phyloP scores from a whole-genome alignment of 2,329 filamentous ascomycete genomes.

The Fusarium pininemorale region DNA sequence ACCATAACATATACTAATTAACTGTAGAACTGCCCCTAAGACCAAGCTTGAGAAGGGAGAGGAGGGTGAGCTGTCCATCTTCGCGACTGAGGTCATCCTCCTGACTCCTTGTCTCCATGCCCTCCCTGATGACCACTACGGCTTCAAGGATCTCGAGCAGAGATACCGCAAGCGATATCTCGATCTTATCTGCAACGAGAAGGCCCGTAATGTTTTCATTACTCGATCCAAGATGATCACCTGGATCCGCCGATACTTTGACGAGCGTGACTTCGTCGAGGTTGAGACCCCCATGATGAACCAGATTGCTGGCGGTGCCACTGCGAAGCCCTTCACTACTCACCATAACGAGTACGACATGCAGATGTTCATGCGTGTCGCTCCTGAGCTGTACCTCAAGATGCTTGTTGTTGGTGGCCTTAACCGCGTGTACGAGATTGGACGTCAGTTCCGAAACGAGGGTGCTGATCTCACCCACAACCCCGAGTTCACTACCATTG shows the following conservation, averaged over 20 bases:
- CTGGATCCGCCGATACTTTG: slow-evolving; percentile 89
- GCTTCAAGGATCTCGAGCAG: slow-evolving; percentile 94
- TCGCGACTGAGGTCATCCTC: slow-evolving; percentile 85
- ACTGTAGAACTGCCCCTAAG: slow-evolving; percentile 81
- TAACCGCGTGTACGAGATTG: slow-evolving; percentile 94
- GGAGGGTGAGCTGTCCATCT: slow-evolving; percentile 88
- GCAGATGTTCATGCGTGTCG: slow-evolving; percentile 94
- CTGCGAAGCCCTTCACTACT: slow-evolving; percentile 90
- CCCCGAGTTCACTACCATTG: slow-evolving; percentile 94
- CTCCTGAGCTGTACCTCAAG: slow-evolving; percentile 97
- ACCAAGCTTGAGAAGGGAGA: slow-evolving; percentile 80
- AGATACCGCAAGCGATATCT: slow-evolving; percentile 93
- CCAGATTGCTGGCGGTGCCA: slow-evolving; percentile 92
- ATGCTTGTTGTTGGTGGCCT: slow-evolving; percentile 93
- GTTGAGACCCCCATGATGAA: slow-evolving; percentile 99
- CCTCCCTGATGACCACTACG: slow-evolving; percentile 84
- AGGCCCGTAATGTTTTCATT: slow-evolving; percentile 82
- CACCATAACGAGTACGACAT: slow-evolving; percentile 96
- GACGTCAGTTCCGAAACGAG: slow-evolving; percentile 95
- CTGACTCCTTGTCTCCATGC: slow-evolving; percentile 87
- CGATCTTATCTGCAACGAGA: slow-evolving; percentile 96
- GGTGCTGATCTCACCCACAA: slow-evolving; percentile 82
- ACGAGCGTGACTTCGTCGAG: slow-evolving; percentile 87
- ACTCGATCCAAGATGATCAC: slow-evolving; percentile 87
- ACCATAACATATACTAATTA: slow-evolving; percentile 26